Percentiles rank a stretch among this genome's conserved stretches.
phyloP scores from a whole-genome alignment of 176 grass and related monocot genomes.

The Poa annua region DNA sequence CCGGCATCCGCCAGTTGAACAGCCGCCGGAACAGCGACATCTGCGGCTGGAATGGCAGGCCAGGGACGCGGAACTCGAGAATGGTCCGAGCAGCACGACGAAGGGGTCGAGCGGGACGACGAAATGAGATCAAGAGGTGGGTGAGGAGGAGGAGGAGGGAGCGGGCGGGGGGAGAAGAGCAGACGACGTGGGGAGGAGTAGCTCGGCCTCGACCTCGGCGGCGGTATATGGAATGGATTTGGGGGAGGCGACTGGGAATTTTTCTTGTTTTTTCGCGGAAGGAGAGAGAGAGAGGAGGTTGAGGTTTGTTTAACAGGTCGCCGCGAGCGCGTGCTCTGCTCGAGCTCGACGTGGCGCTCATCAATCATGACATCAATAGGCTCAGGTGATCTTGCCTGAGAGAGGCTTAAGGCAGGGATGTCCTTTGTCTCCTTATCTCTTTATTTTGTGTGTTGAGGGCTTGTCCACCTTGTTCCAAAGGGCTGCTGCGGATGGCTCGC shows the following conservation, averaged over 20 bases:
- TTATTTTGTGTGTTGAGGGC: too few relatives aligned
- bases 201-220: background rate
- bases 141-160: background rate
- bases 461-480: too few relatives aligned
- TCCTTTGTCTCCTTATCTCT: too few relatives aligned
- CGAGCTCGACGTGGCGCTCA: too few relatives aligned
- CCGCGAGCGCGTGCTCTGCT: slow-evolving; percentile 34
- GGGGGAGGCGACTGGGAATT: background rate
- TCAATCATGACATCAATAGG: too few relatives aligned
- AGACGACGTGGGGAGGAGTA: slow-evolving; percentile 44
- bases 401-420: too few relatives aligned
- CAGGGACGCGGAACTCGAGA: background rate
- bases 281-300: background rate
- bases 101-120: background rate
- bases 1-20: slow-evolving; percentile 82
- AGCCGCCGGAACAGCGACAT: slow-evolving; percentile 91
- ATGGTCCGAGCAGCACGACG: background rate
- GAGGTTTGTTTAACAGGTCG: slow-evolving; percentile 51
- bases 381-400: too few relatives aligned
- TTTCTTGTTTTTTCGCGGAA: slow-evolving; percentile 1
- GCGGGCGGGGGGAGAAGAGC: background rate
- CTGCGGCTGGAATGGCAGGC: slow-evolving; percentile 4
- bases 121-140: background rate
- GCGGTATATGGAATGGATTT: slow-evolving; percentile 12
- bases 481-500: too few relatives aligned